Evolutionary conservation across 805 yeast species (phyloP).

Genomic region (Yamadazyma olivae): DNA sequence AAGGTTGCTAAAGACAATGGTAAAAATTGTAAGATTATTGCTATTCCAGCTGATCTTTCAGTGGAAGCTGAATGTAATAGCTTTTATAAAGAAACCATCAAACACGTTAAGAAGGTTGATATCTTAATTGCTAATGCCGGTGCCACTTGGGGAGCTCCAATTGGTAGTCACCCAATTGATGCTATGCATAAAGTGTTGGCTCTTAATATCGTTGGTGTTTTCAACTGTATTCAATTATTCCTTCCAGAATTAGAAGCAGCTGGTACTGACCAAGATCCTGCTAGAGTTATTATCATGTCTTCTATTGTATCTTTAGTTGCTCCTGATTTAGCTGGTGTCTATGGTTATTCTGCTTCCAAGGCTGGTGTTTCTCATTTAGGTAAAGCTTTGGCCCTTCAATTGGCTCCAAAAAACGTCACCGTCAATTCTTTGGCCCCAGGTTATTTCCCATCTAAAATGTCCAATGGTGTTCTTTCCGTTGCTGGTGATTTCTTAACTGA

Average conservation of each 20-base stretch:
- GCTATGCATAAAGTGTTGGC: constrained; percentile 63
- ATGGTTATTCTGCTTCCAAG: constrained; percentile 71
- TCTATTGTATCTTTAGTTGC: constrained; percentile 57
- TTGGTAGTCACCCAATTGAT: constrained; percentile 55
- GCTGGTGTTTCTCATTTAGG: constrained; percentile 73
- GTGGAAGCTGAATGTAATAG: constrained; percentile 44
- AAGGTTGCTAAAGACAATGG: constrained; percentile 33
- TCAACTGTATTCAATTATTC: constrained; percentile 60
- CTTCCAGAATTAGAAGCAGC: constrained; percentile 54
- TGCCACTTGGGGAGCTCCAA: constrained; percentile 71
- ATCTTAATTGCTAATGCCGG: constrained; percentile 77
- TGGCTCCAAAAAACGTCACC: constrained; percentile 64
- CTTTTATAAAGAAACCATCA: constrained; percentile 40
- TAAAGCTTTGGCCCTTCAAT: constrained; percentile 57
- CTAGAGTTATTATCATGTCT: constrained; percentile 64
- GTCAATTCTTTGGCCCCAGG: constrained; percentile 77
- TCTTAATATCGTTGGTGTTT: constrained; percentile 67
- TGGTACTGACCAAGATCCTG: constrained; percentile 53
- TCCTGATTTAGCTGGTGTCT: constrained; percentile 48
- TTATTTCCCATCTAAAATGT: constrained; percentile 73
- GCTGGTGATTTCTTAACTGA: constrained; percentile 46
- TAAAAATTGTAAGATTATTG: constrained; percentile 26
- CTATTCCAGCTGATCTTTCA: constrained; percentile 59
- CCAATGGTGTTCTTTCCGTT: constrained; percentile 56
- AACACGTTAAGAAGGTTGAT: constrained; percentile 46